Conservation (phyloP, 2,329 filamentous ascomycete genomes). For the Ophiostoma sp. region DNA sequence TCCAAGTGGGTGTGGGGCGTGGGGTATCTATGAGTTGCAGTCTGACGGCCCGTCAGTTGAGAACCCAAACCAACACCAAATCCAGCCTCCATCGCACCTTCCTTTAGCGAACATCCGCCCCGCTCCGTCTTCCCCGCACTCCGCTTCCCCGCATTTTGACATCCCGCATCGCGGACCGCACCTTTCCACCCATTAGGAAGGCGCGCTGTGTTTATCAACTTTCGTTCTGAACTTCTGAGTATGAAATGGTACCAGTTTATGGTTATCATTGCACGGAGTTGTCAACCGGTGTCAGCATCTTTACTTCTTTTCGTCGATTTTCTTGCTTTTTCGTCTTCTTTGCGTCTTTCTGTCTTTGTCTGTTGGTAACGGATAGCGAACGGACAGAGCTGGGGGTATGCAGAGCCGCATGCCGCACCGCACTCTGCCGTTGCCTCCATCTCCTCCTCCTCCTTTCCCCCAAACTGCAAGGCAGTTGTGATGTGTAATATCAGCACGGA, state of each 20-base stretch:
- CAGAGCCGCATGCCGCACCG: background rate
- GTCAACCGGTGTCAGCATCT: background rate
- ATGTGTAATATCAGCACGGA: background rate
- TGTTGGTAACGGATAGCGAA: background rate
- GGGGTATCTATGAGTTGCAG: background rate
- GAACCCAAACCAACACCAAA: background rate
- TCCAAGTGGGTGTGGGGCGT: background rate
- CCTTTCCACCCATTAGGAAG: background rate
- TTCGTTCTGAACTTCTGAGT: background rate
- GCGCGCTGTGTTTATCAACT: background rate
- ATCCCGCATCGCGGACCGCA: background rate
- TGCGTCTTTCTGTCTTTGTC: background rate
- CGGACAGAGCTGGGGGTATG: background rate
- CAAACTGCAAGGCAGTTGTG: background rate
- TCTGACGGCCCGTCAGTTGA: background rate
- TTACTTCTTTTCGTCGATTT: background rate
- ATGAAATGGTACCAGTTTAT: background rate
- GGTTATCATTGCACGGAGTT: background rate
- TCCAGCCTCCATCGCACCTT: background rate
- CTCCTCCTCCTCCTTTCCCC: background rate
- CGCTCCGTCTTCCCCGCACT: background rate
- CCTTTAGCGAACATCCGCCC: background rate
- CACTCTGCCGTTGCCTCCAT: background rate
- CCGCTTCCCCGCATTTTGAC: background rate
- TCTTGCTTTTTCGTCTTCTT: background rate